These are phyloP conservation scores for Westerdykella sp. DNA, from an alignment of 2,329 filamentous ascomycete species.

Conservation along the genomic window DNA sequence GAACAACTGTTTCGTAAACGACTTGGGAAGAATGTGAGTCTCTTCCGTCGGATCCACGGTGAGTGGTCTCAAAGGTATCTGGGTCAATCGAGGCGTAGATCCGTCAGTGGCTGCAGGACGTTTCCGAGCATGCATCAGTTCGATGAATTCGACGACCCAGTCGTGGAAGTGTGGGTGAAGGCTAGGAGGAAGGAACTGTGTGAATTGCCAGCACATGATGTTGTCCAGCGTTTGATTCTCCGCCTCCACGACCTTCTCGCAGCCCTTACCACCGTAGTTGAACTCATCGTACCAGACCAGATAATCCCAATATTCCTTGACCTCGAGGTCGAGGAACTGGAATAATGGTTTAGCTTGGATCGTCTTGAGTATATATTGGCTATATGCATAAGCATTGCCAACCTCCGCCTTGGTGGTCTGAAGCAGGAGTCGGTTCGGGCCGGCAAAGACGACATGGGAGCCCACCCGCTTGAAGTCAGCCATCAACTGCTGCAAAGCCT, in stretches of 20 bases:
- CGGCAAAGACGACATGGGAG: constrained; percentile 93
- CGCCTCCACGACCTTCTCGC: constrained; percentile 66
- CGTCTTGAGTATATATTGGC: constrained; percentile 94
- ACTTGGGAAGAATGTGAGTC: constrained; percentile 66
- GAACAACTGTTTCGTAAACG: constrained; percentile 82
- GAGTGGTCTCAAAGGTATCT: constrained; percentile 52
- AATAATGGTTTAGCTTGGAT: constrained; percentile 94
- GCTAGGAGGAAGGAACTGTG: constrained; percentile 73
- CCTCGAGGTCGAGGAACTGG: constrained; percentile 92
- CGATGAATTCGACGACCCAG: constrained; percentile 91
- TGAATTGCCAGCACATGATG: constrained; percentile 98
- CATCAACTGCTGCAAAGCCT: constrained; percentile 95
- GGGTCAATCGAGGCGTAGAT: constrained; percentile 51
- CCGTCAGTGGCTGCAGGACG: constrained; percentile 48
- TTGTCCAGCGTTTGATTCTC: constrained; percentile 80
- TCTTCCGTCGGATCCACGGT: constrained; percentile 52
- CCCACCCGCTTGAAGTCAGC: constrained; percentile 92
- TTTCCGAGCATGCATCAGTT: constrained; percentile 87
- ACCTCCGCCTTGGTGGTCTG: constrained; percentile 97
- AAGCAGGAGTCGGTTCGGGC: constrained; percentile 77
- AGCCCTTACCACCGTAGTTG: constrained; percentile 95
- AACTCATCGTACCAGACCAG: constrained; percentile 98
- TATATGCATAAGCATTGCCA: constrained; percentile 93
- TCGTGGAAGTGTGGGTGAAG: constrained; percentile 82
- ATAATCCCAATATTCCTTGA: constrained; percentile 99